Base-by-base conservation (phyloP, 371 early-diverging fungal species). In the Encephalitozoon intestinalis region DNA sequence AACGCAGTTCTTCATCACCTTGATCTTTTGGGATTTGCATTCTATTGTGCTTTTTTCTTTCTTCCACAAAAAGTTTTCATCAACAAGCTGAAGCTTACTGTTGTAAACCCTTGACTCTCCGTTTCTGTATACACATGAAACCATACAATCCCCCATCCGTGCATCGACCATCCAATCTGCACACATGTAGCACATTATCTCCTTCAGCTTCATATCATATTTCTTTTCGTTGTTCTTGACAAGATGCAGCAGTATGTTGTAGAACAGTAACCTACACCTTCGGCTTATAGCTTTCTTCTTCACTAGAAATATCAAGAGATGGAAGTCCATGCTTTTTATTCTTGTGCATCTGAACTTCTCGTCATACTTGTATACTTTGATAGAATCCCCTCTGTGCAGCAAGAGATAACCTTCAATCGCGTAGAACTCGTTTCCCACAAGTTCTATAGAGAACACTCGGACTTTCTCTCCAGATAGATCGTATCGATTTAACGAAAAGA, bases 381-480 rank as follows among this genome's bases (percentile, higher is more conserved):
- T 28, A 15, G 5, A 18, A 15, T 15, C 28, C 9, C 21, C 21
- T 31, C 34, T 26, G 28, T 58, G 34, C 15, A 58, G 12, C n/a
- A 58, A 12, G 11, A 58, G n/a, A 37, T 58, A 34, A 0, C 58
- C 58, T n/a, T 58, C 58, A 1, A 58, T 37, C 34, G 34, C 34
- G 21, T 37, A 58, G 34, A 58, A 34, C 58, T 58, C 58, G 34
- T 34, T 34, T 4, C 34, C 58, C 21, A 12, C 34, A 58, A 58
- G 58, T 15, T 58, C 58, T n/a, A 58, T 34, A 34, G n/a, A 34
- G 18, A 58, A 58, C 15, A 34, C n/a, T n/a, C 15, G n/a, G 5
- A 58, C n/a, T 21, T 58, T 58, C n/a, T 58, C 58, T 31, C 58
- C 58, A 58, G 58, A 58, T 4, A 58, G 58, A 34, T 58, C 34